Base-by-base conservation (phyloP, 176 grass and related monocot genomes). In the Carex kokanica region DNA sequence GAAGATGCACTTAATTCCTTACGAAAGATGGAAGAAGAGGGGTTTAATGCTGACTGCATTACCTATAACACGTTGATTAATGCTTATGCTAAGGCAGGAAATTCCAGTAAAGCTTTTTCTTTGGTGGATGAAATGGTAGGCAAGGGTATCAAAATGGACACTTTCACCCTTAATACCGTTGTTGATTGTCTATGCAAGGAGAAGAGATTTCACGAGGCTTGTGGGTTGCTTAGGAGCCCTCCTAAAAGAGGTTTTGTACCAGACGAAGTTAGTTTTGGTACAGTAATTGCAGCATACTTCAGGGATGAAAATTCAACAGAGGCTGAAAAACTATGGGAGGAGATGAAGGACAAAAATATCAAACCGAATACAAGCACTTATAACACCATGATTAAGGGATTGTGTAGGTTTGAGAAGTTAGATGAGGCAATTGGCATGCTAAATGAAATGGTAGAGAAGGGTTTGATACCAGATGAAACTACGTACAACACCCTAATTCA, bases 401-500 rank as follows among this genome's bases (percentile, higher is more conserved):
- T 98, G 34, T 91, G 84, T 81, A 91, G 66, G 60, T 88, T 88
- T 82, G 74, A 64, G 6, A 89, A 79, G 64, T 43, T 84, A 81
- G 85, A 87, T 41, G 90, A 93, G 58, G 89, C 87, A 1, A 93
- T 98, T 87, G 80, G 86, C 29, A 94, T 88, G 78, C 81, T 93
- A 55, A 94, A 94, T 86, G 90, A 94, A 86, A 74, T 94, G 58
- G 52, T 93, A 85, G 84, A 91, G 78, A 89, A 87, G 73, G 86
- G 92, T 5, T 81, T 98, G 67, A 88, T 98, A 32, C 95, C 92
- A 11, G 90, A 94, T 77, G 90, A 90, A 18, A 93, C 82, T 12
- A 98, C 95, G 2, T 93, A 91, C 78, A 98, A 94, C 88, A 98
- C 85, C 53, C 90, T 98, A 63, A 98, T 98, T 87, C 86, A 98